phyloP scores from a whole-genome alignment of 75 land plant species.

The Pseudotsuga menziesii region DNA sequence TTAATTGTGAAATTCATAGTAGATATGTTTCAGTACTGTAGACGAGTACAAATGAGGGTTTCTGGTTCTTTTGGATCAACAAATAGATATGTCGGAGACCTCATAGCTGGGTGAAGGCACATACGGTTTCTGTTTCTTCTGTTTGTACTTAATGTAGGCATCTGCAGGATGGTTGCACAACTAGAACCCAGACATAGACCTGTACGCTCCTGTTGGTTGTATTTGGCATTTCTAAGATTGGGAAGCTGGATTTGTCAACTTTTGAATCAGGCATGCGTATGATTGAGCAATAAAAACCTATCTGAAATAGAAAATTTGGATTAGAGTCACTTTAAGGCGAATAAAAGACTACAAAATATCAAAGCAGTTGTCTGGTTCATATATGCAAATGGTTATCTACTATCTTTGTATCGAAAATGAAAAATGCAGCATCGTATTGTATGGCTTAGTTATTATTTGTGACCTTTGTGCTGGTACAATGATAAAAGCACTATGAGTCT shows the following conservation, averaged over 20 bases:
- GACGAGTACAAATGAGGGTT: neutral
- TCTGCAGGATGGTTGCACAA: neutral
- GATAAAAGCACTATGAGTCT: neutral
- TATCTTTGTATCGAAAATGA: too few species aligned
- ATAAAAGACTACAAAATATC: neutral
- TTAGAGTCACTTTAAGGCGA: neutral
- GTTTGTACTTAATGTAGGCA: neutral
- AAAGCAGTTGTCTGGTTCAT: neutral
- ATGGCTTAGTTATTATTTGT: neutral
- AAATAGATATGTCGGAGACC: neutral
- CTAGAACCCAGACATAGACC: neutral
- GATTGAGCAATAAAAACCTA: neutral
- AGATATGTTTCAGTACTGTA: neutral
- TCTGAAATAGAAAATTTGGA: neutral
- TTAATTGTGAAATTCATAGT: neutral
- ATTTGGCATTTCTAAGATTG: neutral
- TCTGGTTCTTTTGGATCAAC: neutral
- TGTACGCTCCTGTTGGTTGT: neutral
- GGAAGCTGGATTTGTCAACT: neutral
- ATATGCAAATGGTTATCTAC: too few species aligned
- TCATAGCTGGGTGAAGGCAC: constrained; percentile 1
- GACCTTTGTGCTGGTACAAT: neutral
- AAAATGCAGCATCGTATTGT: too few species aligned
- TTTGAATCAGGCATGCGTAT: neutral
- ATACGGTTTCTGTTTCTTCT: neutral